phyloP scores from a whole-genome alignment of 2,329 filamentous ascomycete genomes.

The Alternaria sp. region DNA sequence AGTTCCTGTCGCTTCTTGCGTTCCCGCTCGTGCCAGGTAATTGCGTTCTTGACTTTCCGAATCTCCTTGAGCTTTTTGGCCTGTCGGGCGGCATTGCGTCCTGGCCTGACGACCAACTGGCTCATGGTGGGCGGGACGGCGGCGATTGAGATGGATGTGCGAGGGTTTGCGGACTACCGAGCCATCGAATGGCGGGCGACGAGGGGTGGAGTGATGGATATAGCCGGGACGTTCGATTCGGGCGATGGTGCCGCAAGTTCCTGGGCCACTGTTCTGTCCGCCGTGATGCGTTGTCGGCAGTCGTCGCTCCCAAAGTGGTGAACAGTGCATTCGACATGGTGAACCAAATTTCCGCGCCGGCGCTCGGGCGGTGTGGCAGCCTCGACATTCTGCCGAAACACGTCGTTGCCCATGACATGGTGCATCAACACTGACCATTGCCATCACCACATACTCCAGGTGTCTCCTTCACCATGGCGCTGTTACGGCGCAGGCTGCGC shows the following conservation, averaged over 20 bases:
- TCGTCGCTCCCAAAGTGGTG: constrained; percentile 11
- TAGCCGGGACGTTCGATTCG: not conserved
- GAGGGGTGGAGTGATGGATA: constrained; percentile 1
- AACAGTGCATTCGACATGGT: constrained; percentile 10
- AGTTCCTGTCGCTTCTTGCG: constrained; percentile 34
- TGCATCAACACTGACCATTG: constrained; percentile 3
- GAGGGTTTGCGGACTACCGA: constrained; percentile 35
- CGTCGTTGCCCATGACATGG: constrained; percentile 19
- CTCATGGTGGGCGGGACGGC: constrained; percentile 62
- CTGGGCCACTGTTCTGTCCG: not conserved
- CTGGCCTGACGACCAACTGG: constrained; percentile 33
- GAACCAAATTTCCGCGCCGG: constrained; percentile 28
- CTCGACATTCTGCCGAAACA: constrained; percentile 26
- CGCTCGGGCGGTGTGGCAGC: constrained; percentile 25
- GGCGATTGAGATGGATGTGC: constrained; percentile 36
- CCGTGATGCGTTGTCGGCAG: constrained; percentile 5
- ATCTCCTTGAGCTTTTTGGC: constrained; percentile 48
- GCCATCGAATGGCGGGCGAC: constrained; percentile 28
- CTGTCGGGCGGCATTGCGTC: constrained; percentile 39
- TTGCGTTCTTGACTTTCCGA: constrained; percentile 53
- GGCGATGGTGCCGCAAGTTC: not conserved
- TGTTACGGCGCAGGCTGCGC: constrained; percentile 46
- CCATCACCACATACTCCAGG: constrained; percentile 5
- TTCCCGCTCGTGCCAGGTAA: constrained; percentile 40
- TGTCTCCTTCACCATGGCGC: constrained; percentile 33